Conservation (phyloP, 2,329 filamentous ascomycete species). For the Aureobasidium sp. region DNA sequence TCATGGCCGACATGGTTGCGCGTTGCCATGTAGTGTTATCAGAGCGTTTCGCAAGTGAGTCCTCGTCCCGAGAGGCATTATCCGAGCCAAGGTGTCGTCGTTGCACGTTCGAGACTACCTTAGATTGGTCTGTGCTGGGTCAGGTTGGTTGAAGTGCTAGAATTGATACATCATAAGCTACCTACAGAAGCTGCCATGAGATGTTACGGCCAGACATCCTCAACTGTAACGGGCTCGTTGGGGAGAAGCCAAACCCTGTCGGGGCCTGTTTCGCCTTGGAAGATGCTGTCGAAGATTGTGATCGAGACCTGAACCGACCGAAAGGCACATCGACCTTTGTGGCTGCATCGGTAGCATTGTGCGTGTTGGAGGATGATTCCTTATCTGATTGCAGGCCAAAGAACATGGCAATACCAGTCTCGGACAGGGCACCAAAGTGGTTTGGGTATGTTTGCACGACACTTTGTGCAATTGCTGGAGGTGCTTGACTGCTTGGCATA, state of each 20-base stretch:
- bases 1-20: background rate
- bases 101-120: background rate
- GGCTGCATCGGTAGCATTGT: slow-evolving; percentile 16
- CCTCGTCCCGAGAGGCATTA: background rate
- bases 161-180: background rate
- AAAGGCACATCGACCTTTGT: slow-evolving; percentile 46
- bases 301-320: background rate
- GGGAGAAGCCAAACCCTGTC: background rate
- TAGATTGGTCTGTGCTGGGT: background rate
- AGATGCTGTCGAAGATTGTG: background rate
- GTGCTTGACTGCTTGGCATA: slow-evolving; percentile 15
- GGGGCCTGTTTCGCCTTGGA: background rate
- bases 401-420: slow-evolving; percentile 47
- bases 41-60: background rate
- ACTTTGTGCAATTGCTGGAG: slow-evolving; percentile 9
- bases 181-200: background rate
- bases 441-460: slow-evolving; percentile 20
- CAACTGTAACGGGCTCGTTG: background rate
- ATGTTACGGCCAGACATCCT: background rate
- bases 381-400: slow-evolving; percentile 20
- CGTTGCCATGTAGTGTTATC: background rate
- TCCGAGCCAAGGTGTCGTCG: background rate
- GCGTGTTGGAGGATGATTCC: background rate
- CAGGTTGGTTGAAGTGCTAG: slow-evolving; percentile 5
- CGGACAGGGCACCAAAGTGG: slow-evolving; percentile 58